Conservation (phyloP, 352 stramenopile species). For the Peronospora belbahrii region DNA sequence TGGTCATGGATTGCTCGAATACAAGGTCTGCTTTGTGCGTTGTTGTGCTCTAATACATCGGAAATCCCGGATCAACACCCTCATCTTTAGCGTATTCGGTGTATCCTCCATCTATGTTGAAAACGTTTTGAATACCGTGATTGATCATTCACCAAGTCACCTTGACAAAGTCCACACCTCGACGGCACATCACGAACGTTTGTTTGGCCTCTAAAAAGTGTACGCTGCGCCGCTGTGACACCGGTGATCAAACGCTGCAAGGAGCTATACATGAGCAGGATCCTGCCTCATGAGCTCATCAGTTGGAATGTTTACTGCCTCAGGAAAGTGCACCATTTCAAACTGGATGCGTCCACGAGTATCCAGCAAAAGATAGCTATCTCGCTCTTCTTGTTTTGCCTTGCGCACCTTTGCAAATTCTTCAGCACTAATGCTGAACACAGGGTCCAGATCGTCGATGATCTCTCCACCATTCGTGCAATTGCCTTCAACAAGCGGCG, state of each 20-base stretch:
- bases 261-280: not conserved
- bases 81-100: conserved; percentile 39
- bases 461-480: conserved; percentile 1
- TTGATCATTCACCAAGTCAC: conserved; percentile 52
- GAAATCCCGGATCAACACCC: conserved; percentile 43
- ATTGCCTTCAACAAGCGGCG: conserved; percentile 12
- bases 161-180: conserved; percentile 60
- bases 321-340: conserved; percentile 67
- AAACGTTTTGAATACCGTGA: conserved; percentile 31
- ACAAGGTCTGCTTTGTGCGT: conserved; percentile 7
- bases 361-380: conserved; percentile 50
- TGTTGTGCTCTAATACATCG: conserved; percentile 52
- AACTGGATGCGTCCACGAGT: conserved; percentile 51
- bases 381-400: not conserved
- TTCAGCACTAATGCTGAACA: conserved; percentile 30
- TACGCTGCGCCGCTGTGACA: not conserved
- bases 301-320: conserved; percentile 62
- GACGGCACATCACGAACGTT: conserved; percentile 70
- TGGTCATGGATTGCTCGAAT: conserved; percentile 19
- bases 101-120: conserved; percentile 72
- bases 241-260: conserved; percentile 7
- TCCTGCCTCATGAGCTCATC: conserved; percentile 32
- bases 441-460: conserved; percentile 12
- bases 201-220: not conserved
- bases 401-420: conserved; percentile 35